Percentiles rank a stretch among this genome's conserved stretches.
phyloP scores from a whole-genome alignment of 2,329 filamentous ascomycete genomes.

The Aspergillus sp. region DNA sequence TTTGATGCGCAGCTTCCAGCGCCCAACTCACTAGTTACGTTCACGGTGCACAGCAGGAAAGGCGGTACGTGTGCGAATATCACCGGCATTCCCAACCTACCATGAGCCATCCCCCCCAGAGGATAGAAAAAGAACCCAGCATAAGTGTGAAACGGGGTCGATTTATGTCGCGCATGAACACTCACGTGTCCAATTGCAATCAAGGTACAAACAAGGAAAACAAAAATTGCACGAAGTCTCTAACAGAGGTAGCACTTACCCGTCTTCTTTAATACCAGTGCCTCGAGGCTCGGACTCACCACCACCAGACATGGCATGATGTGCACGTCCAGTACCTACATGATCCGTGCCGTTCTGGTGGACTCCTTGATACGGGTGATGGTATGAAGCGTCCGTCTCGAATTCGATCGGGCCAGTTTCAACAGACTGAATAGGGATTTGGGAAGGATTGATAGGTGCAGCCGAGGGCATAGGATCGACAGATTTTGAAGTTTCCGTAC shows the following conservation, averaged over 20 bases:
- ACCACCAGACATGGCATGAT: conserved; percentile 21
- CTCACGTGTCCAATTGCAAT: not conserved
- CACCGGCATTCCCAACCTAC: conserved; percentile 15
- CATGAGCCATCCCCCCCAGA: not conserved
- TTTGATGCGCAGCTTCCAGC: conserved; percentile 13
- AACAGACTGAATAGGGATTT: conserved; percentile 38
- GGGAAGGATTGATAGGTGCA: conserved; percentile 29
- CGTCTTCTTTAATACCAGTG: conserved; percentile 77
- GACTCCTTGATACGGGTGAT: conserved; percentile 26
- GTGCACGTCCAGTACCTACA: conserved; percentile 26
- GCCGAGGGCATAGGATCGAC: conserved; percentile 37
- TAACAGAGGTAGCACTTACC: conserved; percentile 66
- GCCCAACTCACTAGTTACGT: conserved; percentile 13
- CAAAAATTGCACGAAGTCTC: conserved; percentile 21
- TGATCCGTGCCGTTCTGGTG: conserved; percentile 31
- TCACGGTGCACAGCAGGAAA: conserved; percentile 8
- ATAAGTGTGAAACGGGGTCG: not conserved
- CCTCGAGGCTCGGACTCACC: conserved; percentile 39
- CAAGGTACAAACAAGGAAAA: not conserved
- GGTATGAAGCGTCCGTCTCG: conserved; percentile 25
- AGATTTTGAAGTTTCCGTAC: conserved; percentile 40
- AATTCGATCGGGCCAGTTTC: conserved; percentile 33
- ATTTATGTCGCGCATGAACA: not conserved
- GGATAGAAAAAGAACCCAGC: not conserved
- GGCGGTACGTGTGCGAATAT: conserved; percentile 4